phyloP scores from a whole-genome alignment of 768 basidiomycete genomes.

The Trametes cubensis region DNA sequence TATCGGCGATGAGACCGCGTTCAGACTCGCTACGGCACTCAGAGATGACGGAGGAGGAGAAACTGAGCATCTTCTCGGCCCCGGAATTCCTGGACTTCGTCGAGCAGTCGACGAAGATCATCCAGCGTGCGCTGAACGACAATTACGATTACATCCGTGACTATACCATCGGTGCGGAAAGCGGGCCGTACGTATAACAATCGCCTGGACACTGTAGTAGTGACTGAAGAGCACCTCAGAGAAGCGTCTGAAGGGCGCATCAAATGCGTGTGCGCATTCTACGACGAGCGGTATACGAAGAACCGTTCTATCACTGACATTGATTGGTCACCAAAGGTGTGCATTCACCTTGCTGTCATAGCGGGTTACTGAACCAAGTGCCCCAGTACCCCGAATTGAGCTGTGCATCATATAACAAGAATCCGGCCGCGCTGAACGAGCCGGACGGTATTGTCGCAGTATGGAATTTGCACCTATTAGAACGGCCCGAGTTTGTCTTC shows the following conservation, averaged over 20 bases:
- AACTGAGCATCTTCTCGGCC: constrained; percentile 76
- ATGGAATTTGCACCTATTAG: constrained; percentile 95
- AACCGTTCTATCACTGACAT: constrained; percentile 95
- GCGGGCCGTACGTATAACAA: constrained; percentile 65
- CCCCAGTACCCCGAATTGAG: constrained; percentile 91
- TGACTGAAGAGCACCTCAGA: constrained; percentile 41
- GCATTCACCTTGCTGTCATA: constrained; percentile 1
- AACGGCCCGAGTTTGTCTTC: constrained; percentile 96
- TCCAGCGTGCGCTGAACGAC: constrained; percentile 93
- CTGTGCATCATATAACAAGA: constrained; percentile 97
- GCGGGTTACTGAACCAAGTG: no score
- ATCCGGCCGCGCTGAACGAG: constrained; percentile 89
- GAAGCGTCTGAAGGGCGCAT: constrained; percentile 91
- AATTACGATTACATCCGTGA: constrained; percentile 96
- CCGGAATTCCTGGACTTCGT: constrained; percentile 95
- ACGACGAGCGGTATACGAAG: constrained; percentile 87
- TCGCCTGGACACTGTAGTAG: neutral
- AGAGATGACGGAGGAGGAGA: constrained; percentile 90
- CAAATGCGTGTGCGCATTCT: constrained; percentile 93
- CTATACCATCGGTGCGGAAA: constrained; percentile 88
- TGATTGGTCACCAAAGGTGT: constrained; percentile 97
- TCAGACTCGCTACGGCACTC: neutral
- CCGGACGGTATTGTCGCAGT: constrained; percentile 97
- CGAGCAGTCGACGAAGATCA: constrained; percentile 91
- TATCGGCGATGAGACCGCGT: no score